A percentile compares a stretch with the other conserved stretches of the same genome.
These are phyloP conservation scores for Cladosporium phlei DNA, from an alignment of 2,329 filamentous ascomycete genomes.

Conservation along the genomic window DNA sequence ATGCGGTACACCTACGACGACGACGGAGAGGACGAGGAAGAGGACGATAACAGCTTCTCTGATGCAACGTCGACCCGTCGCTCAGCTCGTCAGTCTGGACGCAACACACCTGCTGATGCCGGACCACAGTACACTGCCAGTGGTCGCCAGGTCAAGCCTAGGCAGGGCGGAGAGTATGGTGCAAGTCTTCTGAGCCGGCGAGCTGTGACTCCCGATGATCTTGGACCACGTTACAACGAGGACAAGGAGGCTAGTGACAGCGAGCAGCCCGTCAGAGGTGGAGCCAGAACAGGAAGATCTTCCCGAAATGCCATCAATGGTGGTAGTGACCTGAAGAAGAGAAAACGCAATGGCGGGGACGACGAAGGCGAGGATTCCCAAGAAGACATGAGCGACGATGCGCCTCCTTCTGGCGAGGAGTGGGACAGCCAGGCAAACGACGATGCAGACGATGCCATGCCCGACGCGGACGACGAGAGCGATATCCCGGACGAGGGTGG, in stretches of 20 bases:
- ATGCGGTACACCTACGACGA: conserved; percentile 96
- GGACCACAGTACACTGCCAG: conserved; percentile 72
- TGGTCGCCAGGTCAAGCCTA: conserved; percentile 75
- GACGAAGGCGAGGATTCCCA: conserved; percentile 49
- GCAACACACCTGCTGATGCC: conserved; percentile 65
- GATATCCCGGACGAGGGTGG: conserved; percentile 1
- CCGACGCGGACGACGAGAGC: conserved; percentile 7
- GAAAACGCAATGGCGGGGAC: conserved; percentile 44
- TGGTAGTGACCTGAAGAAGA: conserved; percentile 35
- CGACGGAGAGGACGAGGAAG: conserved; percentile 66
- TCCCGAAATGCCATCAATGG: conserved; percentile 28
- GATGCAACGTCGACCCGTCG: conserved; percentile 62
- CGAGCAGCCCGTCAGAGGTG: conserved; percentile 37
- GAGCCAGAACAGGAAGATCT: conserved; percentile 43
- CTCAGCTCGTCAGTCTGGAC: conserved; percentile 60
- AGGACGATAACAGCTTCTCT: conserved; percentile 61
- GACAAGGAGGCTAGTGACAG: conserved; percentile 38
- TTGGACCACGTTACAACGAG: conserved; percentile 19
- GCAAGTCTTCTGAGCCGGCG: conserved; percentile 56
- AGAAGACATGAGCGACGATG: conserved; percentile 61
- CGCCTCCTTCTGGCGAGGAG: conserved; percentile 55
- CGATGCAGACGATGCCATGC: conserved; percentile 9
- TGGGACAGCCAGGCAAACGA: conserved; percentile 37
- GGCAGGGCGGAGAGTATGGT: conserved; percentile 59
- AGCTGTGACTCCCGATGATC: conserved; percentile 37